Conservation (phyloP, 2,329 filamentous ascomycete species). For the Ophiostoma perfectum region DNA sequence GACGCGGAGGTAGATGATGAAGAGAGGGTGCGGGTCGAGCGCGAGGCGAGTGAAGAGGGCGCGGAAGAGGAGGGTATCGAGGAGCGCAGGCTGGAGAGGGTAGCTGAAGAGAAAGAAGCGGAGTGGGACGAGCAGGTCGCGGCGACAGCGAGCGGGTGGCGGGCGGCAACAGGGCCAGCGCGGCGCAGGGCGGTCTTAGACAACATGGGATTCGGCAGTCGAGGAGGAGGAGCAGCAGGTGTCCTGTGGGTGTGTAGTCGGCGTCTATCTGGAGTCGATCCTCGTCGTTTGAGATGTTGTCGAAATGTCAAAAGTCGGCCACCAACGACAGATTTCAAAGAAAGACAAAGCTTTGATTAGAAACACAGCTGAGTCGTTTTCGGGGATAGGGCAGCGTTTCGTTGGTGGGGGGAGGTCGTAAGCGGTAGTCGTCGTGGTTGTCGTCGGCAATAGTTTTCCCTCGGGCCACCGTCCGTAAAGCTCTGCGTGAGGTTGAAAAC, state of each 20-base stretch:
- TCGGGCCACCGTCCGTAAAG: constrained; percentile 20
- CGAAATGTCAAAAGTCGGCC: not conserved
- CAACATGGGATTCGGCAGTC: constrained; percentile 43
- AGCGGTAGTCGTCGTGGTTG: constrained; percentile 7
- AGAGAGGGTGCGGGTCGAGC: not conserved
- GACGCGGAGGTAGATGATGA: constrained; percentile 11
- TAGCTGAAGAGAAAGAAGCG: constrained; percentile 29
- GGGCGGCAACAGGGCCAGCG: constrained; percentile 48
- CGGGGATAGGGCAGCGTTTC: not conserved
- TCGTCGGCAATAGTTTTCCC: constrained; percentile 25
- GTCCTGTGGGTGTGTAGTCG: not conserved
- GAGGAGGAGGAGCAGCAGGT: not conserved
- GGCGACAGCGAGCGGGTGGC: constrained; percentile 33
- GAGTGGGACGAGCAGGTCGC: constrained; percentile 29
- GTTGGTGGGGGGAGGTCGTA: not conserved
- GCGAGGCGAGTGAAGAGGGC: not conserved
- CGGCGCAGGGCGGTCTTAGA: constrained; percentile 49
- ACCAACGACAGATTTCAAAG: not conserved
- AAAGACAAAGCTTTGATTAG: not conserved
- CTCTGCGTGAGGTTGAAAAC: constrained; percentile 10
- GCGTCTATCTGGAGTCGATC: not conserved
- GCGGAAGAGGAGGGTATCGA: constrained; percentile 11
- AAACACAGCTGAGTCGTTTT: not conserved
- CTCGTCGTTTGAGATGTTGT: not conserved
- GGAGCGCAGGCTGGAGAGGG: not conserved